Evolutionary conservation across 2,329 filamentous ascomycete species (phyloP).

Genomic region (Neurospora crassa): DNA sequence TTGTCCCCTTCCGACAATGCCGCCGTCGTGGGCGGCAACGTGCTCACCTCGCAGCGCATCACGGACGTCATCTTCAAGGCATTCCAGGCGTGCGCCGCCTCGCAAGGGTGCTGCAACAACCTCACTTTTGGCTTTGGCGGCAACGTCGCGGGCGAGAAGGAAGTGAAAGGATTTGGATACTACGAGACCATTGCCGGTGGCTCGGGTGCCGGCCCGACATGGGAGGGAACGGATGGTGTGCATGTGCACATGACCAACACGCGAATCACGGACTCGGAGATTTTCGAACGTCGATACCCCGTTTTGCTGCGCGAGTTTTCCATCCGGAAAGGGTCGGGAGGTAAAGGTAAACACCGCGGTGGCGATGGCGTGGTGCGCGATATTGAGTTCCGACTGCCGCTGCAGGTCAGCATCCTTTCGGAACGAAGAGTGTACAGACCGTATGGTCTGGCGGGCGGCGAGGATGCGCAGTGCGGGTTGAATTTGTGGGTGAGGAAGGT

Average conservation of each 20-base stretch:
- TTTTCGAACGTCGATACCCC: slow-evolving; percentile 69
- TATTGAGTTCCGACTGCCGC: slow-evolving; percentile 69
- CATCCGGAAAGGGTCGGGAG: slow-evolving; percentile 53
- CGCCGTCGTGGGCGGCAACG: slow-evolving; percentile 76
- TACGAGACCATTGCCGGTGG: slow-evolving; percentile 81
- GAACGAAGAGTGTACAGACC: slow-evolving; percentile 69
- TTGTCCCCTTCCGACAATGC: slow-evolving; percentile 67
- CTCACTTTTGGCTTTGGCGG: slow-evolving; percentile 77
- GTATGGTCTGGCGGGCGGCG: slow-evolving; percentile 77
- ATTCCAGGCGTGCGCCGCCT: slow-evolving; percentile 69
- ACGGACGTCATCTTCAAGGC: slow-evolving; percentile 77
- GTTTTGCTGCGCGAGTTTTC: slow-evolving; percentile 63
- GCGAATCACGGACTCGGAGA: slow-evolving; percentile 69
- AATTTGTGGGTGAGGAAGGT: slow-evolving; percentile 83
- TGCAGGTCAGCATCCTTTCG: slow-evolving; percentile 70
- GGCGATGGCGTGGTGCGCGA: slow-evolving; percentile 70
- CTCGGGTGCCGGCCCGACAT: slow-evolving; percentile 60
- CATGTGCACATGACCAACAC: slow-evolving; percentile 85
- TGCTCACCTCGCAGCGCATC: slow-evolving; percentile 69
- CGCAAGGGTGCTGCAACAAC: slow-evolving; percentile 76
- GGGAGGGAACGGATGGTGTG: slow-evolving; percentile 67
- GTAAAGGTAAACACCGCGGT: slow-evolving; percentile 56
- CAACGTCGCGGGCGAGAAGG: slow-evolving; percentile 44
- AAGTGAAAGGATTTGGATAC: slow-evolving; percentile 71
- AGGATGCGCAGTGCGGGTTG: slow-evolving; percentile 65